Evolutionary conservation across 768 basidiomycete genomes (phyloP).

Genomic region (Psilocybe cyanescens): DNA sequence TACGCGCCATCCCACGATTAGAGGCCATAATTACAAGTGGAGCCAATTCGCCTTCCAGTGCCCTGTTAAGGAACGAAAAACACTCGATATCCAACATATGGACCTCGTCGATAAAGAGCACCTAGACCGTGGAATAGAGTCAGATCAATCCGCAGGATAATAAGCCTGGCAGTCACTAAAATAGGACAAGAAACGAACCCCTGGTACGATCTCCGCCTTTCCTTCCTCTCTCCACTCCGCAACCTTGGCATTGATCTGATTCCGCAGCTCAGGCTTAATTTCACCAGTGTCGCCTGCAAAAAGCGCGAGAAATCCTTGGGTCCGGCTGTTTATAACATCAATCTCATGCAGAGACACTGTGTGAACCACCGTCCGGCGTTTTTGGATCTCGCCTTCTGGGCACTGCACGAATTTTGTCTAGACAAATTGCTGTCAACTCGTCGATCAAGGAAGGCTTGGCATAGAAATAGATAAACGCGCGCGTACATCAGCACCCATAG

Average conservation of each 20-base stretch:
- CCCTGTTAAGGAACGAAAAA: slow-evolving; percentile 97
- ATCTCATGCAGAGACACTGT: slow-evolving; percentile 98
- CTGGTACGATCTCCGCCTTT: slow-evolving; percentile 96
- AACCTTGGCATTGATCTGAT: slow-evolving; percentile 96
- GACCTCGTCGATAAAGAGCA: slow-evolving; percentile 98
- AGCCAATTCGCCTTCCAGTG: slow-evolving; percentile 90
- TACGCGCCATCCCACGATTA: slow-evolving; percentile 92
- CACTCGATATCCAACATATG: slow-evolving; percentile 99
- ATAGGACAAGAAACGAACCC: slow-evolving; percentile 54
- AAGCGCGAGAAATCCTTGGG: slow-evolving; percentile 96
- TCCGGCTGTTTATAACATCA: slow-evolving; percentile 98
- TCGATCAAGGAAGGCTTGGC: background rate
- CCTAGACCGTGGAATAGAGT: slow-evolving; percentile 45
- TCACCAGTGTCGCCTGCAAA: slow-evolving; percentile 97
- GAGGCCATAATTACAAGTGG: slow-evolving; percentile 99
- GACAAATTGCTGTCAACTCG: slow-evolving; percentile 8
- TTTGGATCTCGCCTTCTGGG: slow-evolving; percentile 97
- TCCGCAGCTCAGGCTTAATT: slow-evolving; percentile 95
- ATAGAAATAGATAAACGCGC: slow-evolving; percentile 33
- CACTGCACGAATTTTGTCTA: slow-evolving; percentile 99
- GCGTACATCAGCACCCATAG: slow-evolving; percentile 97
- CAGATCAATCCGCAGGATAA: slow-evolving; percentile 9
- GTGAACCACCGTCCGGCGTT: slow-evolving; percentile 96
- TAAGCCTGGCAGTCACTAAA: slow-evolving; percentile 10
- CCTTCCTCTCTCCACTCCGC: slow-evolving; percentile 98